Evolutionary conservation across 2,329 filamentous ascomycete species (phyloP), one percentile per base, ranked within the genome.

Genomic region (Monosporascus ibericus): DNA sequence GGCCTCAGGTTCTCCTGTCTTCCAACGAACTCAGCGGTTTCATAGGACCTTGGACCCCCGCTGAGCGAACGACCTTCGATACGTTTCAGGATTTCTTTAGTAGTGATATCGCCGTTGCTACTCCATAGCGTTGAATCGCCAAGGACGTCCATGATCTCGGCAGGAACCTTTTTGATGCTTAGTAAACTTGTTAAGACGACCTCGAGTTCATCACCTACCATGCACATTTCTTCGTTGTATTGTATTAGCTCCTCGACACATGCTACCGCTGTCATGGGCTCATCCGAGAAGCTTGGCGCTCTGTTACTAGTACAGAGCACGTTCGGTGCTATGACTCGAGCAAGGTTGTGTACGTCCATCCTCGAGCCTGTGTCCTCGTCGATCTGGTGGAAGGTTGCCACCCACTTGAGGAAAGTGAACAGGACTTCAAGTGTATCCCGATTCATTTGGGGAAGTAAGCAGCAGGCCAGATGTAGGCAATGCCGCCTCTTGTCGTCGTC

Each of bases 321-420:
- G 64, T 99, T 99, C 0, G 94, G 94, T 5, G 92, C 92, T 70
- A 99, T 96, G 57, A 99, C 94, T 3, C 95, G 97, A 3, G 94
- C 90, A 57, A 99, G 80, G 65, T 99, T 99, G 75, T 95, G 91
- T 50, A 95, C 88, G 68, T 99, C 94, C 94, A 99, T 99, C 78
- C 97, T 96, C 62, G 92, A 96, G 25, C 94, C 94, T 22, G 88
- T 88, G 68, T 99, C 94, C 65, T 99, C 94, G 63, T 99, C 94
- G 15, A 99, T 86, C 65, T 96, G 92, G 57, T 95, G 92, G 75
- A 99, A 99, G 2, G 92, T 96, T 5, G 92, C 91, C 5, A 92
- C 90, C 92, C 94, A 99, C 65, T 96, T 96, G 47, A 99, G 79
- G 78, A 99, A 99, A 48, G 86, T 88, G 72, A 96, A 97, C 2